A percentile compares a stretch with the other conserved stretches of the same genome.
Evolutionary conservation across 1,139 yeast species (phyloP).

Genomic region (Yamadazyma triangularis): DNA sequence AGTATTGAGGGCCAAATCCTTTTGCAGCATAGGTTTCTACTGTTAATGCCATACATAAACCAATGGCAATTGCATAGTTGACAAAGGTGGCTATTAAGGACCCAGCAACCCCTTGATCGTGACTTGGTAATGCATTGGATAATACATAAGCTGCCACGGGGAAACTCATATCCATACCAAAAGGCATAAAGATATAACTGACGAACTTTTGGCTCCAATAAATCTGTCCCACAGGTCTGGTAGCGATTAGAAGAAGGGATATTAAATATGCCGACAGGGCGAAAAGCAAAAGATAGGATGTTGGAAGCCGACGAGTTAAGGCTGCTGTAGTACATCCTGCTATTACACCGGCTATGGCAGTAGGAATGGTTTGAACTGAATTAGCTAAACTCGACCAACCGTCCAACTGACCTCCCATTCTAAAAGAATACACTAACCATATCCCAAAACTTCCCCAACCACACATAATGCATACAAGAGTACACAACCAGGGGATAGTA

Average conservation of each 20-base stretch:
- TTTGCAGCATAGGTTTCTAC: slow-evolving; percentile 44
- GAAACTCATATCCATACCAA: slow-evolving; percentile 65
- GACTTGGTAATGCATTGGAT: slow-evolving; percentile 45
- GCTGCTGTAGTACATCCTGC: slow-evolving; percentile 45
- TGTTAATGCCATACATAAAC: slow-evolving; percentile 62
- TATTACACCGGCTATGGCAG: slow-evolving; percentile 34
- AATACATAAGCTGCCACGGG: slow-evolving; percentile 58
- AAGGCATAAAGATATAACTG: slow-evolving; percentile 40
- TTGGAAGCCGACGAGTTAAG: slow-evolving; percentile 32
- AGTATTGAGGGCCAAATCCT: slow-evolving; percentile 19
- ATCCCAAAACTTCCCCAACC: slow-evolving; percentile 64
- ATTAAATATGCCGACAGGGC: slow-evolving; percentile 21
- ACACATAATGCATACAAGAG: slow-evolving; percentile 45
- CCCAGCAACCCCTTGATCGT: slow-evolving; percentile 63
- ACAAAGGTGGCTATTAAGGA: slow-evolving; percentile 58
- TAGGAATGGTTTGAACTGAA: slow-evolving; percentile 38
- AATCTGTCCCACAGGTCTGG: slow-evolving; percentile 10
- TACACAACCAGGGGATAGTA: slow-evolving; percentile 37
- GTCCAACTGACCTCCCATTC: slow-evolving; percentile 31
- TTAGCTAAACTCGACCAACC: slow-evolving; percentile 27
- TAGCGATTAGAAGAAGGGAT: slow-evolving; percentile 10
- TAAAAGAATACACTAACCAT: slow-evolving; percentile 47
- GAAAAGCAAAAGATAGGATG: slow-evolving; percentile 37
- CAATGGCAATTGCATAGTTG: slow-evolving; percentile 59
- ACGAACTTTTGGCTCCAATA: slow-evolving; percentile 41